Base-by-base conservation (phyloP, 208 protist species). In the Trypanosoma rangeli region DNA sequence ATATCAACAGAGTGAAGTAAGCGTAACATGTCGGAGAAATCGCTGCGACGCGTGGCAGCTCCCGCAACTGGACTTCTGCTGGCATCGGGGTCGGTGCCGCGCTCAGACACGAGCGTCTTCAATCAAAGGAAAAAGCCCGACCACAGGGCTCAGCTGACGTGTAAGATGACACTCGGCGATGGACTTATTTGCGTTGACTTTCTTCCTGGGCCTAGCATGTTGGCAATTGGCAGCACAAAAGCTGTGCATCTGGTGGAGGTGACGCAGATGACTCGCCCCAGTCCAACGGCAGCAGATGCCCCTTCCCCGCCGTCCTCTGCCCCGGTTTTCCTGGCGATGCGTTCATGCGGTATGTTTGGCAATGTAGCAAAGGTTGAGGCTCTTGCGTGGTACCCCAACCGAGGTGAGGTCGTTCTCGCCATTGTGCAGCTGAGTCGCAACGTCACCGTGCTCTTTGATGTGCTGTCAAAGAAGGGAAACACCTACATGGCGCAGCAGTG, bases 401-500 rank as follows among this genome's bases (percentile, higher is more conserved):
- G 58, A 4, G 64, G 72, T 39, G 90, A 95, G 58, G 88, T 85
- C 20, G 79, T 85, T 0, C 76, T 95, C 24, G 90, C 87, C 31
- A 91, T 94, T 76, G 83, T 94, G 39, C 87, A 95, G 63, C 78
- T 78, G 58, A 58, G 50, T 22, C 68, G 65, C 22, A 74, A 57
- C 39, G 81, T 94, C 28, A 95, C 86, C 1, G 84, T 95, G 54
- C 74, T 95, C 16, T 79, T 95, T 58, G 88, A 95, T 33, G 84
- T 76, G 20, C 59, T 95, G 22, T 50, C 79, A 54, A 80, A 88
- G 61, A 91, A 92, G 39, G 76, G 60, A 9, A 74, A 86, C 26
- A 85, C 60, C 31, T 89, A 84, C 73, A 76, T 86, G 18, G 70
- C 85, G 1, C 85, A 90, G 71, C 87, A 93, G 79, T 87, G 84